A percentile compares a stretch with the other conserved stretches of the same genome.
Conservation (phyloP, 2,329 filamentous ascomycete species). For the Aureobasidium vineae region DNA sequence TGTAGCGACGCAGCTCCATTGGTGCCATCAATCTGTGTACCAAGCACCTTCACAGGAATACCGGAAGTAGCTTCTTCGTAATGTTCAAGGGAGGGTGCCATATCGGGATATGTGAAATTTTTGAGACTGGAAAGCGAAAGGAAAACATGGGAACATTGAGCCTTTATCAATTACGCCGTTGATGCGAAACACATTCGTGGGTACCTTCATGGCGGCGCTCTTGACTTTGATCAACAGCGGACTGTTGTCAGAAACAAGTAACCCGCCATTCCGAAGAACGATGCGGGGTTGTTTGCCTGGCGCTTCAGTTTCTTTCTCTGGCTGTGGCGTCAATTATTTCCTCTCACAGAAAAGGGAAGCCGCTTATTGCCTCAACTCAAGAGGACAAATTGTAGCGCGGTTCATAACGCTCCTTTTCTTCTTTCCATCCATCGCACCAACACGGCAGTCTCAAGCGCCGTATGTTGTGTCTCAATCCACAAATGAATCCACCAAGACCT, state of each 20-base stretch:
- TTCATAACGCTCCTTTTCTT: background rate
- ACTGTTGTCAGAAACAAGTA: background rate
- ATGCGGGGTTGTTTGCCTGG: background rate
- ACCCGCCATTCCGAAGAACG: background rate
- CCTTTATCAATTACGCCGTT: background rate
- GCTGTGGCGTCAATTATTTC: background rate
- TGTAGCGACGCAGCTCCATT: constrained; percentile 29
- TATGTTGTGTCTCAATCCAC: background rate
- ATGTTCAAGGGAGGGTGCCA: constrained; percentile 22
- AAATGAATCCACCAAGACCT: background rate
- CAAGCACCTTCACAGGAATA: constrained; percentile 32
- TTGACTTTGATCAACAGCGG: background rate
- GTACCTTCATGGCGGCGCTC: constrained; percentile 1
- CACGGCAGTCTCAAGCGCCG: background rate
- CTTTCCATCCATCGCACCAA: background rate
- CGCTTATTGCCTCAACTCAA: background rate
- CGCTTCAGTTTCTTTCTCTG: background rate
- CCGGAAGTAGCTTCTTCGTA: constrained; percentile 24
- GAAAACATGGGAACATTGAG: background rate
- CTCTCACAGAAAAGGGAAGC: background rate
- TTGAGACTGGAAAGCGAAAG: background rate
- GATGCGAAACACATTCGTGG: background rate
- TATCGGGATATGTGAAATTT: background rate
- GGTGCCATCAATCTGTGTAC: constrained; percentile 30
- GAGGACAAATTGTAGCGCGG: background rate